phyloP scores from a whole-genome alignment of 202 grass and related monocot genomes.

The Setaria viridis region DNA sequence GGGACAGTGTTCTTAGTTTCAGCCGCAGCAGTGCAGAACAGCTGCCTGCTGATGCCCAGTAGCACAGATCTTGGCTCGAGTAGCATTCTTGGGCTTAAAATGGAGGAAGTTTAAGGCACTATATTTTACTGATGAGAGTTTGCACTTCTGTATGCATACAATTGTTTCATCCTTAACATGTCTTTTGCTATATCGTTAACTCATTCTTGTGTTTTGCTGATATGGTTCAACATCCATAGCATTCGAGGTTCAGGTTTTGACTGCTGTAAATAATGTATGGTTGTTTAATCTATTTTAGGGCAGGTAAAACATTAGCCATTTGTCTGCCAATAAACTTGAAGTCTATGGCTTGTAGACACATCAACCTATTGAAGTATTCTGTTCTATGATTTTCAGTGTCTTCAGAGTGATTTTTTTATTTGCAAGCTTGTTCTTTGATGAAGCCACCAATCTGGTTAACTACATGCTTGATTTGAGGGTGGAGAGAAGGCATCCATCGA shows the following conservation, averaged over 20 bases:
- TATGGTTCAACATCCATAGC: background rate
- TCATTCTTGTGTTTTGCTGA: background rate
- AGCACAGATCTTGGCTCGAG: background rate
- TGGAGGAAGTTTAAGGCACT: background rate
- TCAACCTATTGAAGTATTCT: background rate
- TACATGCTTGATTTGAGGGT: background rate
- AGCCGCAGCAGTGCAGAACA: slow-evolving; percentile 3
- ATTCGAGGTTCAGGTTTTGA: slow-evolving; percentile 1
- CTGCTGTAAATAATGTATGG: background rate
- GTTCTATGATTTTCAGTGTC: slow-evolving; percentile 5
- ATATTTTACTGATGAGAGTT: slow-evolving; percentile 13
- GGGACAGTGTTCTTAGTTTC: background rate
- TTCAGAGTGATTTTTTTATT: background rate
- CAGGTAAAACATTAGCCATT: background rate
- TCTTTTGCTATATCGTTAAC: background rate
- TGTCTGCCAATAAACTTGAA: slow-evolving; percentile 2
- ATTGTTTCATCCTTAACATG: background rate
- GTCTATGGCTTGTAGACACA: background rate
- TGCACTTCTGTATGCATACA: background rate
- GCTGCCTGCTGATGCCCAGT: slow-evolving; percentile 7
- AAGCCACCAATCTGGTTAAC: background rate
- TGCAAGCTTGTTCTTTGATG: slow-evolving; percentile 12
- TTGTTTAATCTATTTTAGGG: background rate
- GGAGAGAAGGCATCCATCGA: background rate
- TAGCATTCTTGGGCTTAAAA: slow-evolving; percentile 11